Evolutionary conservation across 441 rosid genomes (phyloP).

Genomic region (Manihot esculenta): DNA sequence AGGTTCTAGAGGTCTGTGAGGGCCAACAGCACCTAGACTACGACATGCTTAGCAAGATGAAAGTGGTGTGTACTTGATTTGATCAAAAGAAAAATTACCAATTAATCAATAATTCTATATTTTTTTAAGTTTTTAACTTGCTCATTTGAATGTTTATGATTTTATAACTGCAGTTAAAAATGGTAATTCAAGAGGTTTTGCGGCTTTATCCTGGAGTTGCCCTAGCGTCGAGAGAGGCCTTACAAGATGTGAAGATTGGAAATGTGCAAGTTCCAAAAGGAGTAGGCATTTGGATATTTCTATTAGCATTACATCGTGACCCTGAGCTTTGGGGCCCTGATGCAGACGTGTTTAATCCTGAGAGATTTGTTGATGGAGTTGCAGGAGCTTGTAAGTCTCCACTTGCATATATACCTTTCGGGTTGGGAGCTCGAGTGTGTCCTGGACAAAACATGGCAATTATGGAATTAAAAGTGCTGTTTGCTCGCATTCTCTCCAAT

Average conservation of each 20-base stretch:
- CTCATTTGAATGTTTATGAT: not conserved
- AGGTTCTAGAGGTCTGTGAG: conserved; percentile 17
- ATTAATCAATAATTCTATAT: no score
- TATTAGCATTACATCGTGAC: conserved; percentile 17
- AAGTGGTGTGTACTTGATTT: conserved; percentile 11
- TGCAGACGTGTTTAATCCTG: conserved; percentile 26
- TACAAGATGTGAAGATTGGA: conserved; percentile 23
- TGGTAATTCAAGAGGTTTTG: conserved; percentile 27
- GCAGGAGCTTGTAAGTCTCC: conserved; percentile 18
- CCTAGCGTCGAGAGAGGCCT: conserved; percentile 22
- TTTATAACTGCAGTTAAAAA: conserved; percentile 13
- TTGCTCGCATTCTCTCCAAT: conserved; percentile 11
- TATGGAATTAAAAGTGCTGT: conserved; percentile 10
- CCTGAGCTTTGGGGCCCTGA: conserved; percentile 25
- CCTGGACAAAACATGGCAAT: conserved; percentile 24
- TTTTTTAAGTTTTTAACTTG: no score
- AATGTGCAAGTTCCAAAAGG: conserved; percentile 27
- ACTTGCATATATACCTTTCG: conserved; percentile 23
- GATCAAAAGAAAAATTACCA: no score
- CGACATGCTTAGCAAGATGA: conserved; percentile 16
- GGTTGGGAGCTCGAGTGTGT: conserved; percentile 23
- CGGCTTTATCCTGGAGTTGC: conserved; percentile 15
- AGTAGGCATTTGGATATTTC: conserved; percentile 18
- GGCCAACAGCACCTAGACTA: conserved; percentile 8
- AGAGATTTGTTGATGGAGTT: conserved; percentile 21